A percentile compares a stretch with the other conserved stretches of the same genome.
Conservation (phyloP, 352 stramenopile genomes). For the Phytopythium ostracodes region DNA sequence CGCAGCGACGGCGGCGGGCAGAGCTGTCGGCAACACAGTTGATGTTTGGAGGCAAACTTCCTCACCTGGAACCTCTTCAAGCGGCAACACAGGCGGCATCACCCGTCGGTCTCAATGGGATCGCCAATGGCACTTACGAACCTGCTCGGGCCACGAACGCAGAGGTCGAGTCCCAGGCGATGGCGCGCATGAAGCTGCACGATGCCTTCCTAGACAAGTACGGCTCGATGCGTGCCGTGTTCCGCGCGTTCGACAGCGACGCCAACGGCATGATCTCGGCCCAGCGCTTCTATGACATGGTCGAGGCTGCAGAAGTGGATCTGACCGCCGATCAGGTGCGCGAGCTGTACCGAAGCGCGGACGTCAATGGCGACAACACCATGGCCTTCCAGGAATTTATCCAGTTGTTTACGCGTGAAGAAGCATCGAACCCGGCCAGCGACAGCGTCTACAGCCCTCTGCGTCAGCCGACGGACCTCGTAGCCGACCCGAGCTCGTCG, state of each 20-base stretch:
- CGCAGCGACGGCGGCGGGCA: conserved; percentile 3
- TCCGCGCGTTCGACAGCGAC: conserved; percentile 66
- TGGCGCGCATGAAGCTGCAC: conserved; percentile 49
- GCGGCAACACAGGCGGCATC: too few species aligned
- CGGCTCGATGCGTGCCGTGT: conserved; percentile 73
- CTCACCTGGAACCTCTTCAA: not conserved
- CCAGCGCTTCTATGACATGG: conserved; percentile 70
- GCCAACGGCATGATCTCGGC: conserved; percentile 65
- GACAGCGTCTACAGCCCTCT: conserved; percentile 33
- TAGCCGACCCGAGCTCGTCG: conserved; percentile 45
- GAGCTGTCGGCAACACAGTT: not conserved
- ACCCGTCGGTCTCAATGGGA: not conserved
- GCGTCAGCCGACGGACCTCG: conserved; percentile 14
- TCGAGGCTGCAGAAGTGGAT: conserved; percentile 60
- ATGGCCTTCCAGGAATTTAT: conserved; percentile 72
- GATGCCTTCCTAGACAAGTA: conserved; percentile 71
- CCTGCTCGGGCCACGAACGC: conserved; percentile 8
- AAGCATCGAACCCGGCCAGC: not conserved
- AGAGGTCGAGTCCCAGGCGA: conserved; percentile 14
- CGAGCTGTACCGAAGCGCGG: conserved; percentile 49
- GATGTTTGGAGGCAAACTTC: not conserved
- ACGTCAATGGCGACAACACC: conserved; percentile 67
- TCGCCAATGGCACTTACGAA: too few species aligned
- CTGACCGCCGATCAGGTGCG: conserved; percentile 35
- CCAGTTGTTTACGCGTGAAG: conserved; percentile 53